phyloP scores from a whole-genome alignment of 2,329 filamentous ascomycete genomes.

The Daldinia sp. region DNA sequence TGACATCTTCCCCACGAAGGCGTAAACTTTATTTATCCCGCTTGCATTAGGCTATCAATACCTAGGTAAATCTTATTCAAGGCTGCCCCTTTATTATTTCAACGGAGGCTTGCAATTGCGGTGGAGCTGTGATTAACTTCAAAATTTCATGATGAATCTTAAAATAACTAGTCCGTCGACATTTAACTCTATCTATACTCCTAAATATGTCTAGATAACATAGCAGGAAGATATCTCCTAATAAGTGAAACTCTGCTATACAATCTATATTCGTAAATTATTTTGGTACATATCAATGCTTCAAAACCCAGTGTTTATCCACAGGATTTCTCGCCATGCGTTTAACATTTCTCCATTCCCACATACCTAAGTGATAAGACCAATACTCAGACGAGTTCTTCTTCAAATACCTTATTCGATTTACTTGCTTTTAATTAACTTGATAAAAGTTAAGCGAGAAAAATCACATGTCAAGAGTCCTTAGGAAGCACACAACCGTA shows the following conservation, averaged over 20 bases:
- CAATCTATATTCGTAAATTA: too few species aligned
- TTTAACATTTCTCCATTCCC: too few species aligned
- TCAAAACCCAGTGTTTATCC: too few species aligned
- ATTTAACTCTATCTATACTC: too few species aligned
- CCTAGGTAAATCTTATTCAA: not conserved
- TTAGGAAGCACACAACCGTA: not conserved
- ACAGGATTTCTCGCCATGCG: too few species aligned
- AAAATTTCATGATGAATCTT: not conserved
- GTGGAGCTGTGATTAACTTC: not conserved
- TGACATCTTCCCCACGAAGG: slow-evolving; percentile 2
- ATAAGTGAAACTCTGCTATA: too few species aligned
- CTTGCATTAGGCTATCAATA: slow-evolving; percentile 5
- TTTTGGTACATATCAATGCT: too few species aligned
- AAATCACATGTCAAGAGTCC: not conserved
- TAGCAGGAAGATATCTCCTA: too few species aligned
- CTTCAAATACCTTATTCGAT: not conserved
- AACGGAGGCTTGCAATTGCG: not conserved
- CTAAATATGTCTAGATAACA: not conserved
- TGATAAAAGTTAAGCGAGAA: not conserved
- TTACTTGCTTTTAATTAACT: not conserved
- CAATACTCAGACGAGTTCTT: too few species aligned
- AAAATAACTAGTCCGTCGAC: too few species aligned
- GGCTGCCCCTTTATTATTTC: too few species aligned
- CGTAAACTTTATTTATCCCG: slow-evolving; percentile 24
- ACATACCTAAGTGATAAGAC: too few species aligned